Conservation (phyloP, 2,329 filamentous ascomycete genomes). For the Cladosporium colombiae region DNA sequence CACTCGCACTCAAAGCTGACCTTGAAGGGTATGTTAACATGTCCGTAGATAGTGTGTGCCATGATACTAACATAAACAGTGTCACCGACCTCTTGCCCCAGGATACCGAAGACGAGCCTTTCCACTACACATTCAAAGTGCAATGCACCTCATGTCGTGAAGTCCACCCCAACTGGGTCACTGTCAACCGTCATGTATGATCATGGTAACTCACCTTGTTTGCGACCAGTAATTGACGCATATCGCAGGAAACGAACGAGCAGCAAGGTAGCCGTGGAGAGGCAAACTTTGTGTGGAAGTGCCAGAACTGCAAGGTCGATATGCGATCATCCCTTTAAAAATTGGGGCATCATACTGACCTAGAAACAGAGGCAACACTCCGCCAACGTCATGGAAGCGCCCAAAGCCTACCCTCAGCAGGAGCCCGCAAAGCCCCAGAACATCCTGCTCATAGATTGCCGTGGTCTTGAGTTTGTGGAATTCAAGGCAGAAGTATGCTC, state of each 20-base stretch:
- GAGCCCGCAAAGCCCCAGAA: slow-evolving; percentile 75
- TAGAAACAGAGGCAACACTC: slow-evolving; percentile 72
- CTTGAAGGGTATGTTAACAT: slow-evolving; percentile 60
- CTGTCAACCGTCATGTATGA: slow-evolving; percentile 82
- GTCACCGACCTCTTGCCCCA: slow-evolving; percentile 86
- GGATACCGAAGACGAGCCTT: slow-evolving; percentile 78
- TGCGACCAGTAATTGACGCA: not conserved
- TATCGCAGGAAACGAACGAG: slow-evolving; percentile 75
- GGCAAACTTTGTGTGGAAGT: slow-evolving; percentile 99
- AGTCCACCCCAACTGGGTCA: slow-evolving; percentile 81
- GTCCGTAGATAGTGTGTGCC: too few species aligned
- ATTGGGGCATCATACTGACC: not conserved
- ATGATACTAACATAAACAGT: slow-evolving; percentile 50
- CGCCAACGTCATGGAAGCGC: slow-evolving; percentile 75
- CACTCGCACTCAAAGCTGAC: slow-evolving; percentile 67
- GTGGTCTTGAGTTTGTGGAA: slow-evolving; percentile 86
- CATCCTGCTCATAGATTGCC: slow-evolving; percentile 88
- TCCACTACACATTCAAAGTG: slow-evolving; percentile 97
- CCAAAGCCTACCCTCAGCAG: slow-evolving; percentile 68
- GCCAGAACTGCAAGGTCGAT: slow-evolving; percentile 93
- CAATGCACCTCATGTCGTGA: slow-evolving; percentile 98
- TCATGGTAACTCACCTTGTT: not conserved
- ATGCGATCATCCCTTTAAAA: slow-evolving; percentile 23
- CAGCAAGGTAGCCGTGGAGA: slow-evolving; percentile 91
- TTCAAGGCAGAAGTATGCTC: slow-evolving; percentile 80